Base-by-base conservation (phyloP, 495 filamentous ascomycete genomes). In the Penicillium silybi region DNA sequence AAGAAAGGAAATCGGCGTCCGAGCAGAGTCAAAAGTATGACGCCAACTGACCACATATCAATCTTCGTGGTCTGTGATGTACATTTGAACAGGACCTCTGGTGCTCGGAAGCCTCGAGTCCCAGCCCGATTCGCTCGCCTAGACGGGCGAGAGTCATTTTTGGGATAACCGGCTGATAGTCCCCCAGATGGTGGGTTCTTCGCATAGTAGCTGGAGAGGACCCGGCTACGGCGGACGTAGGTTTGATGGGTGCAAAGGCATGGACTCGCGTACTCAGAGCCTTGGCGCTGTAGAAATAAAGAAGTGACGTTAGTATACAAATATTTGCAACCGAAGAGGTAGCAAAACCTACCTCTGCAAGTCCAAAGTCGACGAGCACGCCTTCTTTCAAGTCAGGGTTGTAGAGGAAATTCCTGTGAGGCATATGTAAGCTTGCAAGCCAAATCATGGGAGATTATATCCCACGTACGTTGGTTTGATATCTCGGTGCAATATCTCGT, bases 61-160 rank as follows among this genome's bases (percentile, higher is more conserved):
- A 98, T 92, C 65, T 89, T 90, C 7, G 87, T 90, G n/a, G 87
- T 96, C 68, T 98, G 93, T 37, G 87, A 85, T 1, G 95, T 97
- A 68, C 93, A 98, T 69, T 98, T 98, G 69, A 98, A 87, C 1
- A 98, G 80, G 15, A 98, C 93, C 67, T 98, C 93, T 38, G 93
- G 93, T 0, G 93, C 95, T 20, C 93, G 86, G 67, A 98, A 98
- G 2, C 93, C 93, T 55, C 93, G 78, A 13, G 93, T 98, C n/a
- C 93, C 93, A 13, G 93, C 93, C 43, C 93, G 83, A 68, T 98
- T 98, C 18, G 93, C 93, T 26, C 93, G 84, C 19, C 89, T 80
- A 37, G 91, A 90, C 0, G 88, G 85, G n/a, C 93, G 82, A 15
- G 82, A 84, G 63, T 98, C 93, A 52, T 88, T 87, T 63, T 91